phyloP scores from a whole-genome alignment of 2,329 filamentous ascomycete species.

The Plenodomus biglobosus region DNA sequence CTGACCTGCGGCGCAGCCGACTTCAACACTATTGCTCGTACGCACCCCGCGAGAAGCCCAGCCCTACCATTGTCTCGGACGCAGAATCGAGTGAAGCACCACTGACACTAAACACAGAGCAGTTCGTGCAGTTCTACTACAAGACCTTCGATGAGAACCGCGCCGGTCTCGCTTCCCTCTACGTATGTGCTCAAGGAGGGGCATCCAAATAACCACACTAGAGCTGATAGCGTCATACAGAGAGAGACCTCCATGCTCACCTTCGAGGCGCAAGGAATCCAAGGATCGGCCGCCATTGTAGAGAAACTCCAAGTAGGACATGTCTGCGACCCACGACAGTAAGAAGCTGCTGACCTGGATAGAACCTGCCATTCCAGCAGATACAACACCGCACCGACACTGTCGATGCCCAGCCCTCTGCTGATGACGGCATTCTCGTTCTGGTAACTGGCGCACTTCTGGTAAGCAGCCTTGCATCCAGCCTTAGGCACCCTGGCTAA shows the following conservation, averaged over 20 bases:
- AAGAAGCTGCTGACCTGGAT: slow-evolving; percentile 23
- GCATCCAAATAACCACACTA: background rate
- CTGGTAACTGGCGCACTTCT: slow-evolving; percentile 84
- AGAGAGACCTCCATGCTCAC: slow-evolving; percentile 88
- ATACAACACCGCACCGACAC: slow-evolving; percentile 77
- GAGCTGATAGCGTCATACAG: slow-evolving; percentile 8
- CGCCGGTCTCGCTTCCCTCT: slow-evolving; percentile 66
- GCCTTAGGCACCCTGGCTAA: slow-evolving; percentile 10
- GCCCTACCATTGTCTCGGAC: background rate
- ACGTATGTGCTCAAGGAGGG: slow-evolving; percentile 62
- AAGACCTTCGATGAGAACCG: slow-evolving; percentile 78
- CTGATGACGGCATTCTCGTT: slow-evolving; percentile 71
- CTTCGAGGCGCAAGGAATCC: slow-evolving; percentile 72
- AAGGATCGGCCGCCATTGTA: slow-evolving; percentile 67
- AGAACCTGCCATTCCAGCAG: slow-evolving; percentile 79
- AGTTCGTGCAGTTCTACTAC: slow-evolving; percentile 93
- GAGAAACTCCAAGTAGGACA: slow-evolving; percentile 76
- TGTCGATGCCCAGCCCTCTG: slow-evolving; percentile 79
- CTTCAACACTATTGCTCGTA: slow-evolving; percentile 17
- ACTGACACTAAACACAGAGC: slow-evolving; percentile 57
- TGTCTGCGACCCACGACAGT: background rate
- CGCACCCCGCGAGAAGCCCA: slow-evolving; percentile 2
- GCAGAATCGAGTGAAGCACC: background rate
- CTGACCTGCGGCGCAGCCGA: slow-evolving; percentile 10
- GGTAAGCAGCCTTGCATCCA: slow-evolving; percentile 55